A percentile compares a stretch with the other conserved stretches of the same genome.
phyloP scores from a whole-genome alignment of 2,329 filamentous ascomycete species.

The Clarireedia monteithiana region DNA sequence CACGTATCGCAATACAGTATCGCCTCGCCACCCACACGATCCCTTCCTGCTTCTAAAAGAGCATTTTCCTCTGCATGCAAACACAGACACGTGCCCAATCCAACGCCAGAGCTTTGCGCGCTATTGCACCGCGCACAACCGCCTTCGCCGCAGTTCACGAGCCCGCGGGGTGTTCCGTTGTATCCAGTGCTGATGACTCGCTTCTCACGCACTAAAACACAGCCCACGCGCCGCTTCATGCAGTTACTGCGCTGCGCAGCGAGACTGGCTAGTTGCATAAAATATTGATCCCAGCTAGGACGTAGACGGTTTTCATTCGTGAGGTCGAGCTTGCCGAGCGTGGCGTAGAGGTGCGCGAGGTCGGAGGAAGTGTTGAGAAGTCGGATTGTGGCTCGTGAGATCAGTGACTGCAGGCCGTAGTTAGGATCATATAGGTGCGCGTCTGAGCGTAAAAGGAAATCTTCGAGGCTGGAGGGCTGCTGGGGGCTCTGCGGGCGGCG shows the following conservation, averaged over 20 bases:
- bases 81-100: slow-evolving; percentile 81
- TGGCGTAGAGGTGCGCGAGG: slow-evolving; percentile 61
- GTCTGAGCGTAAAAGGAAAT: slow-evolving; percentile 56
- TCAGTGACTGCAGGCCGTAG: slow-evolving; percentile 64
- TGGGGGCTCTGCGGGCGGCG: slow-evolving; percentile 32
- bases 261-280: slow-evolving; percentile 92
- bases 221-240: slow-evolving; percentile 96
- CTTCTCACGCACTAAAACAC: slow-evolving; percentile 78
- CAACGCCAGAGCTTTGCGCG: slow-evolving; percentile 59
- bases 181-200: slow-evolving; percentile 93
- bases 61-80: slow-evolving; percentile 99
- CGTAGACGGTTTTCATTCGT: slow-evolving; percentile 71
- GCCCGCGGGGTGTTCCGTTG: slow-evolving; percentile 88
- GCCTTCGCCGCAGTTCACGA: slow-evolving; percentile 86
- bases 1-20: slow-evolving; percentile 94
- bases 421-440: slow-evolving; percentile 62
- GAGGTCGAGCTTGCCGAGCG: slow-evolving; percentile 68
- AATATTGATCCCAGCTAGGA: slow-evolving; percentile 93
- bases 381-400: slow-evolving; percentile 74
- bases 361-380: slow-evolving; percentile 78
- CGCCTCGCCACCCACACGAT: slow-evolving; percentile 74
- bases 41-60: slow-evolving; percentile 84
- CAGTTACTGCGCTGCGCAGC: slow-evolving; percentile 90
- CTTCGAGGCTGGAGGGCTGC: slow-evolving; percentile 37
- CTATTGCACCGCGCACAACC: slow-evolving; percentile 85